Evolutionary conservation across 2,329 filamentous ascomycete species (phyloP).

Genomic region (Colletotrichum sp.): DNA sequence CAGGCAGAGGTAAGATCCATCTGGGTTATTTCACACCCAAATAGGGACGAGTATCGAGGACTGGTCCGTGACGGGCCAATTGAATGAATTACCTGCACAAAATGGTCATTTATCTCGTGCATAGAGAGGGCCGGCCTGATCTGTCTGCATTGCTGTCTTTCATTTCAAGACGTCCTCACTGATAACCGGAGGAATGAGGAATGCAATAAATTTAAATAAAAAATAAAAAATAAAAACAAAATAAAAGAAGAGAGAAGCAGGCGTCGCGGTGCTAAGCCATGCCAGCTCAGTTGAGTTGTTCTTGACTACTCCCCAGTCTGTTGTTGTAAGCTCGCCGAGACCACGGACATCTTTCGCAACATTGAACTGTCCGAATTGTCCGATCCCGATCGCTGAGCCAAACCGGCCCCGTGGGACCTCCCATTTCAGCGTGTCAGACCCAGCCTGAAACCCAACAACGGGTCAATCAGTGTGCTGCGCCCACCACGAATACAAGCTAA

Average conservation of each 20-base stretch:
- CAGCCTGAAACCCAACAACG: not conserved
- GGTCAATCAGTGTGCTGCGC: not conserved
- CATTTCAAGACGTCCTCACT: not conserved
- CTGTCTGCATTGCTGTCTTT: not conserved
- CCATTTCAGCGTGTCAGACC: not conserved
- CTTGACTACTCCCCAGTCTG: not conserved
- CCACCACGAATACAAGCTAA: not conserved
- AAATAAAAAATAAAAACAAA: no score
- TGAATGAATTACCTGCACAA: not conserved
- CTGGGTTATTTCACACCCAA: slow-evolving; percentile 28
- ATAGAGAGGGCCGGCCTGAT: not conserved
- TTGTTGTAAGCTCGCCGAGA: not conserved
- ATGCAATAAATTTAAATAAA: not conserved
- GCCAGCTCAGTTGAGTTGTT: not conserved
- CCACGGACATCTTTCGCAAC: not conserved
- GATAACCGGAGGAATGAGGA: not conserved
- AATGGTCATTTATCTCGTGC: not conserved
- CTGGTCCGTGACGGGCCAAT: not conserved
- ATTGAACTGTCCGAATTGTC: not conserved
- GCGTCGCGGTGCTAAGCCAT: not conserved
- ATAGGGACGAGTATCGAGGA: slow-evolving; percentile 28
- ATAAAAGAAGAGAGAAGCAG: no score
- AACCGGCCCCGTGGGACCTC: not conserved
- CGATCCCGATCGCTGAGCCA: not conserved
- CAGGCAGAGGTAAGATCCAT: slow-evolving; percentile 33